phyloP scores from a whole-genome alignment of 306 rosid genomes.

The Dryas octopetala region DNA sequence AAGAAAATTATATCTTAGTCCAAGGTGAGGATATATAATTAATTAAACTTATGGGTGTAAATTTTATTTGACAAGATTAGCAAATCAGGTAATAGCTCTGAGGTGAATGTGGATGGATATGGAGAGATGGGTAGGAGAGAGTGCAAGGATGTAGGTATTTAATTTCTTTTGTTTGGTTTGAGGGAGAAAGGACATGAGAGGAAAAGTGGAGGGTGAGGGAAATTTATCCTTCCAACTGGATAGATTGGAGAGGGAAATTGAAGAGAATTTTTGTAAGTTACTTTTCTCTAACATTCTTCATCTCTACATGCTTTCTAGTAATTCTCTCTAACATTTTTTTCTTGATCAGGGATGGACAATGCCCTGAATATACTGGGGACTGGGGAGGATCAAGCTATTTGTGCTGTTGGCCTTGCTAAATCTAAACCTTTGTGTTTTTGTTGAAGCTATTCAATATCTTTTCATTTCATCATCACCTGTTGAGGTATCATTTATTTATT shows the following conservation, averaged over 20 bases:
- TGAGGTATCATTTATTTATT: constrained; percentile 50
- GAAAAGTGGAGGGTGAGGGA: background rate
- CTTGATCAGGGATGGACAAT: constrained; percentile 86
- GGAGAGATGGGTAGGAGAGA: background rate
- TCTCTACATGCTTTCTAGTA: constrained; percentile 15
- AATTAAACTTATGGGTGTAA: background rate
- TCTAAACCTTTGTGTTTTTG: constrained; percentile 82
- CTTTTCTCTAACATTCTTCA: background rate
- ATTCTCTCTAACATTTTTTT: constrained; percentile 26
- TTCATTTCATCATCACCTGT: constrained; percentile 82
- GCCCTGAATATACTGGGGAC: constrained; percentile 82
- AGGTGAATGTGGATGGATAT: background rate
- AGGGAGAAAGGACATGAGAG: too few species aligned
- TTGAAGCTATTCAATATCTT: constrained; percentile 93
- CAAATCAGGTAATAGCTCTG: background rate
- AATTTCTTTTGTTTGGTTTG: background rate
- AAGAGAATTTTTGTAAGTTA: background rate
- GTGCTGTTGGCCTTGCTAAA: constrained; percentile 92
- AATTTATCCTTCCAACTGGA: background rate
- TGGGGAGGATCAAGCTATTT: constrained; percentile 81
- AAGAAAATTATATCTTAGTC: background rate
- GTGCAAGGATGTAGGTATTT: background rate
- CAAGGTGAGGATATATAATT: background rate
- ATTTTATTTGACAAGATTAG: too few species aligned
- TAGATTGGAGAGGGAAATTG: background rate